These are phyloP conservation scores for Chrysanthemum makinoi DNA, from an alignment of 129 eudicot genomes.

Conservation along the genomic window DNA sequence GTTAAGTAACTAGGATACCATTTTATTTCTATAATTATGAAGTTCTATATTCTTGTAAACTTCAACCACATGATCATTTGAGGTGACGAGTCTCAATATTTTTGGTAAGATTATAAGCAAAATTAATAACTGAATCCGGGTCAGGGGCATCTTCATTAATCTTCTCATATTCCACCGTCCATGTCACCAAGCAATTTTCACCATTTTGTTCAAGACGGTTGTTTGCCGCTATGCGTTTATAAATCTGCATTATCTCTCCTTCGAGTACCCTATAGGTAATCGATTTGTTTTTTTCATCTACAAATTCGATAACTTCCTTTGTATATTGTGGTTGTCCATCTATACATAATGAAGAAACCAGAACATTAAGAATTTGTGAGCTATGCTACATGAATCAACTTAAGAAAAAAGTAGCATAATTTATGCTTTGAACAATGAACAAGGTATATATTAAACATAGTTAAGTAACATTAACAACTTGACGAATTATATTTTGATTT, in stretches of 20 bases:
- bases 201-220: background rate
- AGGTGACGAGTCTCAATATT: background rate
- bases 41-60: no score
- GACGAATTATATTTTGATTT: no score
- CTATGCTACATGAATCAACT: no score
- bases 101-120: constrained; percentile 7
- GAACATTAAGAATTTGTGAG: no score
- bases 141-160: constrained; percentile 18
- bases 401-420: no score
- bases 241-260: constrained; percentile 10
- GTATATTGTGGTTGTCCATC: constrained; percentile 6
- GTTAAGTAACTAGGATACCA: no score
- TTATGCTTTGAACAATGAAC: no score
- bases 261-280: background rate
- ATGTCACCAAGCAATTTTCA: constrained; percentile 21
- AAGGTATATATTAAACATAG: no score
- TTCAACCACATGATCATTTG: background rate
- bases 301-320: constrained; percentile 3
- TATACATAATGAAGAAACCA: background rate
- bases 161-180: constrained; percentile 29
- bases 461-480: no score
- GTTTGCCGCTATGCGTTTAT: background rate
- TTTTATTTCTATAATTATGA: no score
- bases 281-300: constrained; percentile 16
- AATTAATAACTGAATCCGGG: constrained; percentile 9